phyloP scores from a whole-genome alignment of 345 rosid species.

The Adansonia digitata region DNA sequence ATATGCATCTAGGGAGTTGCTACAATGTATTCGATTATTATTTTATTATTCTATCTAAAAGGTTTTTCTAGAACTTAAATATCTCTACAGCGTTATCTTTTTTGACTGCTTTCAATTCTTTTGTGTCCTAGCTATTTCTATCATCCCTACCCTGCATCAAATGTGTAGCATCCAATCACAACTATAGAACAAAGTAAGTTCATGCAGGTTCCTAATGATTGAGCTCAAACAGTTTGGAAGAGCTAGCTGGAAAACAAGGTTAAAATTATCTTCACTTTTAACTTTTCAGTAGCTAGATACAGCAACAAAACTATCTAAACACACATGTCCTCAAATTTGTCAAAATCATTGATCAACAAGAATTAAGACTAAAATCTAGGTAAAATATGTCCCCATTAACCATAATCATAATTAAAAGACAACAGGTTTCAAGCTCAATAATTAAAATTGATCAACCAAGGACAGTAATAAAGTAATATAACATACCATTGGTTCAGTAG shows the following conservation, averaged over 20 bases:
- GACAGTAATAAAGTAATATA: neutral
- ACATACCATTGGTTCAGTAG: constrained; percentile 54
- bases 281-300: neutral
- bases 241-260: neutral
- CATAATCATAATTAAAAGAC: neutral
- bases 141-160: too few relatives aligned
- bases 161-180: neutral
- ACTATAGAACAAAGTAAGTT: neutral
- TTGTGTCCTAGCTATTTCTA: too few relatives aligned
- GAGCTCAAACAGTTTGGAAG: neutral
- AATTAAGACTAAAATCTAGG: neutral
- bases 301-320: neutral
- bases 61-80: too few relatives aligned
- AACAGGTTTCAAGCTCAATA: neutral
- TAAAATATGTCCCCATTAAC: neutral
- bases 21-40: too few relatives aligned
- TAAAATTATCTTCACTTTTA: neutral
- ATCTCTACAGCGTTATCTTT: too few relatives aligned
- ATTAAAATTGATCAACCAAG: constrained; percentile 10
- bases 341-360: neutral
- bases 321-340: neutral
- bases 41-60: too few relatives aligned
- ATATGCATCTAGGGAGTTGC: too few relatives aligned
- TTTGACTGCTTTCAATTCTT: too few relatives aligned
- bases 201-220: neutral